Base-by-base conservation (phyloP, 805 yeast species). In the Pichia nanzhaoensis region DNA sequence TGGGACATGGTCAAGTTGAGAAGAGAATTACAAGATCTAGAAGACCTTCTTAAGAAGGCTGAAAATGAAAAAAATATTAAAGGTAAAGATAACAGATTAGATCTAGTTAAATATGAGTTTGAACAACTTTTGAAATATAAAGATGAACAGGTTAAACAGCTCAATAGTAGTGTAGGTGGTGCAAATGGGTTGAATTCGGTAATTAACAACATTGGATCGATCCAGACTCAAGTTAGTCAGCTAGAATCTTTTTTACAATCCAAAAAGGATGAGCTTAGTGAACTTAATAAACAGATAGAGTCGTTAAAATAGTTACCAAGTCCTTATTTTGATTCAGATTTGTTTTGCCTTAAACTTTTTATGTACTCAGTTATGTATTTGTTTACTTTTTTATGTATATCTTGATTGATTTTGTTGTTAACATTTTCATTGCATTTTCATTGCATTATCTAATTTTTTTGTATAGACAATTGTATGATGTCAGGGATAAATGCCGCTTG, bases 1-100 rank as follows among this genome's bases (percentile, higher is more conserved):
- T 88, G 97, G 95, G 97, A 90, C 62, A 88, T 84, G 56, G 95
- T 84, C 14, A 75, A 93, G 54, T 73, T 89, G 52, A 80, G 80
- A 65, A 76, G 90, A 41, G 91, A 89, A 59, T 70, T 91, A 49
- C 73, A 80, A 12, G 86, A 85, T 50, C 65, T 90, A 39, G 95
- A 89, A 55, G 64, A 69, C n/a, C 72, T 80, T 53, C 73, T 85
- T 45, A 69, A 66, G 8, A 73, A 75, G 47, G 82, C 85, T 2
- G 77, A 77, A 51, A 59, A 63, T 16, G 78, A 72, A 22, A 67
- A 75, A 33, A 67, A 69, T 34, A 58, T 41, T 48, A 61, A 59
- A 40, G 60, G 59, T 4, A 49, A 47, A 28, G 66, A 58, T 41
- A 61, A 61, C 24, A 55, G 54, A 34, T 47, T 56, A 31, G 49